Base-by-base conservation (phyloP, 2,329 filamentous ascomycete species). In the Colletotrichum sp. region DNA sequence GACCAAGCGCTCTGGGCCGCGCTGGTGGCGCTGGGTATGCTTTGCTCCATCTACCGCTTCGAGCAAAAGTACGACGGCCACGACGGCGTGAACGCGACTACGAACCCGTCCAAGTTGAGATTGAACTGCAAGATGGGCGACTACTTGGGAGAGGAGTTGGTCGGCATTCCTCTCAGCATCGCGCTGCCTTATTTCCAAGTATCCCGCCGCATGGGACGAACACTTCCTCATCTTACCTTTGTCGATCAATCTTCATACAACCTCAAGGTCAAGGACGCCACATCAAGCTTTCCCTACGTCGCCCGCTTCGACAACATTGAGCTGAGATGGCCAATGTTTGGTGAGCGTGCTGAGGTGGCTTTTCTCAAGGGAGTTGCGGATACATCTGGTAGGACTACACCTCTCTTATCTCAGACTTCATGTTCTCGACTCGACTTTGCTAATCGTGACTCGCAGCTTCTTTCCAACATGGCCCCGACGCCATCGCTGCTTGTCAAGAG, bases 191-290 rank as follows among this genome's bases (percentile, higher is more conserved):
- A 89, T 77, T 86, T 85, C 72, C 88, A 90, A 77, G 81, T 90
- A 12, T 90, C 87, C 1, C 85, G 86, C 24, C 84, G 89, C 0
- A 88, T 90, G 85, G 89, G 89, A 10, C 82, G 89, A 30, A 83
- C 88, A 2, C 81, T 90, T 2, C 89, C 89, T 0, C 88, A 90
- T 77, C 84, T 90, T 12, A 88, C 88, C 0, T 90, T 90, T 74
- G 86, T 87, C 10, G 89, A 90, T 76, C 88, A 90, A 78, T 87
- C 88, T 2, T 89, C 88, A 0, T 90, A 89, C 80, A 91, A 90
- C 71, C 81, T 89, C 71, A 88, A 87, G 79, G 84, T 90, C 72
- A 84, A 85, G 39, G 88, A 91, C 72, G 83, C 85, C 2, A 88
- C 85, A 2, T 89, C 89, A 0, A 87, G 78, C 1, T 85, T 86